These are phyloP conservation scores for Tetrapisispora taiwanensis DNA, from an alignment of 805 yeast genomes.

Conservation along the genomic window DNA sequence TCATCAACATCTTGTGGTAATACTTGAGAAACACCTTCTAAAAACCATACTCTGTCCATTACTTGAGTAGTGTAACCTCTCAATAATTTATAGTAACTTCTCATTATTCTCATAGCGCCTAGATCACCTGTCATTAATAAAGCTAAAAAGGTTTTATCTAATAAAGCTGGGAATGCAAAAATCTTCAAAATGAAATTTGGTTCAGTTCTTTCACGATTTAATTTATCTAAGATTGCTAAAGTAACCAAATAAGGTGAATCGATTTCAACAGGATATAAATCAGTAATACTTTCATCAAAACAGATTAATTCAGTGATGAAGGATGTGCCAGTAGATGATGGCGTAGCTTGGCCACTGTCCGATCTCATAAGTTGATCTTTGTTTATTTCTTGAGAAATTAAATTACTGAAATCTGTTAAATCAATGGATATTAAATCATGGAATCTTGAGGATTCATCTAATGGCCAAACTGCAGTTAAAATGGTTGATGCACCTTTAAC, in stretches of 20 bases:
- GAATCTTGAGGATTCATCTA: constrained; percentile 57
- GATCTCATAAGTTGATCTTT: not conserved
- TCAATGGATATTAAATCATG: constrained; percentile 74
- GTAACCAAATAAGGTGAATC: constrained; percentile 84
- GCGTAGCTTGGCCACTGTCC: not conserved
- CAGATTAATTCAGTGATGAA: constrained; percentile 52
- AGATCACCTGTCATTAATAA: constrained; percentile 75
- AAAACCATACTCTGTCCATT: constrained; percentile 86
- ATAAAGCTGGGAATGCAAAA: constrained; percentile 85
- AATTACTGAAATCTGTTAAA: constrained; percentile 77
- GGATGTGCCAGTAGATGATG: constrained; percentile 16
- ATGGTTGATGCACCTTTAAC: constrained; percentile 96
- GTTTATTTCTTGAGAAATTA: constrained; percentile 25
- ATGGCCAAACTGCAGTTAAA: constrained; percentile 91
- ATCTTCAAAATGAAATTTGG: constrained; percentile 79
- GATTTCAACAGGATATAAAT: constrained; percentile 74
- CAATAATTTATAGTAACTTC: constrained; percentile 73
- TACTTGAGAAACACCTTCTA: constrained; percentile 83
- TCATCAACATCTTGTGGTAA: constrained; percentile 88
- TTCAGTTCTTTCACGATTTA: constrained; percentile 71
- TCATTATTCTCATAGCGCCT: constrained; percentile 83
- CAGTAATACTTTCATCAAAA: constrained; percentile 77
- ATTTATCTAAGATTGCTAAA: constrained; percentile 72
- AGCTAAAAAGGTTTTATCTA: constrained; percentile 71
- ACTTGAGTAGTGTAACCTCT: constrained; percentile 75